Base-by-base conservation (phyloP, 129 eudicot species). In the Lonicera japonica region DNA sequence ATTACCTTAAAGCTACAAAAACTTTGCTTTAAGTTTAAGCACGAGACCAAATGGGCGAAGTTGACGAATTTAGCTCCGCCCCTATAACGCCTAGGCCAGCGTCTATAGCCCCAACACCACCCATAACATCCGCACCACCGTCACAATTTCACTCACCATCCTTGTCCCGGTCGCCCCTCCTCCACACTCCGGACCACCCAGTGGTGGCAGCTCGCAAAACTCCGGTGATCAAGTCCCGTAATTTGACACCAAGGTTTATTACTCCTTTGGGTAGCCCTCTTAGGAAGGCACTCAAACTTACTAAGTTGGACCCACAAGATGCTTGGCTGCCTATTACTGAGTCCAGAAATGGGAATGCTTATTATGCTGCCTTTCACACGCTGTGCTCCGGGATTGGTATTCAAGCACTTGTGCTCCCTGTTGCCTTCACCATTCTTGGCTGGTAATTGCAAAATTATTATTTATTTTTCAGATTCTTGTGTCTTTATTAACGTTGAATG, bases 241-340 rank as follows among this genome's bases (percentile, higher is more conserved):
- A 71, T 53, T 25, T 73, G 45, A 74, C 78, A 21, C 81, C 85
- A 34, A 46, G 66, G 34, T 72, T 76, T 61, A 36, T 80, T 25
- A 80, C 85, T 59, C 86, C 86, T 46, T 68, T 76, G 60, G 86
- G 73, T 21, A 80, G 79, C 66, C 86, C 86, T 12, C 55, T 76
- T 21, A 80, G 76, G 64, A 75, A 76, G 57, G 86, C 72, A 8
- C 40, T 80, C 36, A 67, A 50, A 11, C 63, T 80, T 5, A 76
- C 79, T 13, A 80, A 76, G 69, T 70, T 75, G 15, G 86, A 81
- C 46, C 76, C 86, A 22, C 69, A 59, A 69, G 86, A 81, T 23
- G 82, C 82, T 17, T 77, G 86, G 86, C 65, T 81, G 14, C 86
- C 86, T 1, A 81, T 81, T 43, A 76, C 86, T 17, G 74, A 81